Conservation (phyloP, 1,284 basidiomycete genomes). For the Puccinia polysora region DNA sequence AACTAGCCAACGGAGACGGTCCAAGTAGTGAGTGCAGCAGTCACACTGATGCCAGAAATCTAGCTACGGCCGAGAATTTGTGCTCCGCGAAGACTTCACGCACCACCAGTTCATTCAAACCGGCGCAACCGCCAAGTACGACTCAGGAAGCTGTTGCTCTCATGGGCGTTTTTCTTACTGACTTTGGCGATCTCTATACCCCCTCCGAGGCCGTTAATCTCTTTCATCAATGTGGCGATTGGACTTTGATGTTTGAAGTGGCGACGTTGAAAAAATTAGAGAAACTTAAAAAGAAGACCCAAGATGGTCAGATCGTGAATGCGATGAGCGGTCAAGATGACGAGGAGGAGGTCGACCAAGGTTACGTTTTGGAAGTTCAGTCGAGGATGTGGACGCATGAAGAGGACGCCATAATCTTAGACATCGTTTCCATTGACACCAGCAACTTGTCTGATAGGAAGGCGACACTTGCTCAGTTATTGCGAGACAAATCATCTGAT, state of each 20-base stretch:
- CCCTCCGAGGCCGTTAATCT: conserved; percentile 10
- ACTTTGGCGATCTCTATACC: conserved; percentile 22
- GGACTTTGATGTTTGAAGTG: conserved; percentile 35
- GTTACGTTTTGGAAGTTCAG: not conserved
- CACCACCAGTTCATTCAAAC: conserved; percentile 13
- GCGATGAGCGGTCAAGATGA: not conserved
- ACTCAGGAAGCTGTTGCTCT: conserved; percentile 15
- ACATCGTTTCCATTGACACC: too few relatives aligned
- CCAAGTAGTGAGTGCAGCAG: too few relatives aligned
- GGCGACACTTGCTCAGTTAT: too few relatives aligned
- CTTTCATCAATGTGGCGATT: conserved; percentile 29
- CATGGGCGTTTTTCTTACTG: conserved; percentile 12
- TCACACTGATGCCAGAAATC: too few relatives aligned
- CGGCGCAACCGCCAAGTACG: not conserved
- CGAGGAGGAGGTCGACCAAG: not conserved
- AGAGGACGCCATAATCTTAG: conserved; percentile 4
- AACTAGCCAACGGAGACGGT: too few relatives aligned
- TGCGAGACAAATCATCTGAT: too few relatives aligned
- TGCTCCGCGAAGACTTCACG: not conserved
- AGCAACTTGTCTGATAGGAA: too few relatives aligned
- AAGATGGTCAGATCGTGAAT: not conserved
- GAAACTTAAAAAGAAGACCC: not conserved
- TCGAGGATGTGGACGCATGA: not conserved
- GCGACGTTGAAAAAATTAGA: conserved; percentile 15
- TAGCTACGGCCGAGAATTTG: not conserved